These are phyloP conservation scores for Magnolia kwangsiensis DNA, from an alignment of 164 flowering plant species.

Conservation along the genomic window DNA sequence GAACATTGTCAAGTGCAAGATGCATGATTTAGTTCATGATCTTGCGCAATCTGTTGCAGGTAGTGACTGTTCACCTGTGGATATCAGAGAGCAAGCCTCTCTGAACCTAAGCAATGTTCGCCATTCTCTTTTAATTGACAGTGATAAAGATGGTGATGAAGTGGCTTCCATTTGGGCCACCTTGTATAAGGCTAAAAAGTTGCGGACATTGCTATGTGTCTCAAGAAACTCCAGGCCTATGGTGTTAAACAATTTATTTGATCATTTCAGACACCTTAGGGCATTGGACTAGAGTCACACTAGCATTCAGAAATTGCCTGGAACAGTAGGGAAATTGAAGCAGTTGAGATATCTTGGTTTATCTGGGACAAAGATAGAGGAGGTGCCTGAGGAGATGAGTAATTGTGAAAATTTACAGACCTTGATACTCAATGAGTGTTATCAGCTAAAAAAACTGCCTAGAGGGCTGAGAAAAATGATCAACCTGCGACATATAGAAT, in stretches of 20 bases:
- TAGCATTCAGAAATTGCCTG: not conserved
- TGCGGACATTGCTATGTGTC: not conserved
- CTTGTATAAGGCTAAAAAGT: not conserved
- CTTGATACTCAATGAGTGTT: not conserved
- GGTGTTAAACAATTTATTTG: not conserved
- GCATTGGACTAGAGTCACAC: not conserved
- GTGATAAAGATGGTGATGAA: too few relatives aligned
- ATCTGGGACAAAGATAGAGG: too few relatives aligned
- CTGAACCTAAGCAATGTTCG: not conserved
- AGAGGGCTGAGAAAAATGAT: conserved; percentile 1
- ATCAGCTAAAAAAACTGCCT: not conserved
- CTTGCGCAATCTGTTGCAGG: not conserved
- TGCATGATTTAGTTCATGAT: conserved; percentile 13
- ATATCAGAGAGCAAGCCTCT: not conserved
- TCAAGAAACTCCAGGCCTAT: too few relatives aligned
- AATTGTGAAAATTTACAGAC: conserved; percentile 9
- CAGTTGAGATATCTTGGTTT: too few relatives aligned
- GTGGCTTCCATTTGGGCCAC: too few relatives aligned
- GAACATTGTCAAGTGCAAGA: not conserved
- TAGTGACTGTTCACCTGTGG: not conserved
- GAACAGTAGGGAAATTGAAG: not conserved
- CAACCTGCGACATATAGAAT: conserved; percentile 11
- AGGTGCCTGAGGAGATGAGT: not conserved
- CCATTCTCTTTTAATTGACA: not conserved
- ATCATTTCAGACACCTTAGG: not conserved